phyloP scores from a whole-genome alignment of 768 basidiomycete species.

The Hygrocybe punicea region DNA sequence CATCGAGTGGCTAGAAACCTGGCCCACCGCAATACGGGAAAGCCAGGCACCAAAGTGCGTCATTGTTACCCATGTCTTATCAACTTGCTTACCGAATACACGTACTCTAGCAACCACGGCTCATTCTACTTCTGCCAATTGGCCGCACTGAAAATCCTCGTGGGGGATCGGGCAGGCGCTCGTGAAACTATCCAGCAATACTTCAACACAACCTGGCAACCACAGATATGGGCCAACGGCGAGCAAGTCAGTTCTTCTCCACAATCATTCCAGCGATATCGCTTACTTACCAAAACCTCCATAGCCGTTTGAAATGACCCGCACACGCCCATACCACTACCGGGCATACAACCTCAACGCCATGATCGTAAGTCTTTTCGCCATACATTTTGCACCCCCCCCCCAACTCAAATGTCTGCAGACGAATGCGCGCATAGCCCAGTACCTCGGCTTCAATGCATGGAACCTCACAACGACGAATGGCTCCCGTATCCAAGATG shows the following conservation, averaged over 20 bases:
- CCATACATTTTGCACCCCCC: background rate
- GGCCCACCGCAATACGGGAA: background rate
- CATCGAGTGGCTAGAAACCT: conserved; percentile 51
- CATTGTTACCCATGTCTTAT: background rate
- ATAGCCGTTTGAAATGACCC: conserved; percentile 55
- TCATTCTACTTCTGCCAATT: conserved; percentile 62
- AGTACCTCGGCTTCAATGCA: conserved; percentile 43
- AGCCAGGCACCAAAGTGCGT: conserved; percentile 44
- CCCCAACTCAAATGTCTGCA: conserved; percentile 19
- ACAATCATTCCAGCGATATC: background rate
- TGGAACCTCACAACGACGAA: conserved; percentile 50
- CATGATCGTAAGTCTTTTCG: conserved; percentile 50
- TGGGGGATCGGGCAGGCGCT: conserved; percentile 50
- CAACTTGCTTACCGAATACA: background rate
- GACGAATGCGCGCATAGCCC: conserved; percentile 56
- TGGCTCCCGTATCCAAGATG: conserved; percentile 57
- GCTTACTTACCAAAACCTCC: conserved; percentile 16
- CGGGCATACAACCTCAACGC: conserved; percentile 65
- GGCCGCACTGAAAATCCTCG: conserved; percentile 52
- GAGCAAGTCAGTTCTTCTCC: conserved; percentile 44
- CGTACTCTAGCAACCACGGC: conserved; percentile 55
- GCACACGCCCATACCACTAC: conserved; percentile 66
- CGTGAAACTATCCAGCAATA: conserved; percentile 44
- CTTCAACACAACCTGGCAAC: conserved; percentile 48
- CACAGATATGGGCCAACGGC: conserved; percentile 54